phyloP scores from a whole-genome alignment of 116 monocot species.

The Papilionanthe hybrid region DNA sequence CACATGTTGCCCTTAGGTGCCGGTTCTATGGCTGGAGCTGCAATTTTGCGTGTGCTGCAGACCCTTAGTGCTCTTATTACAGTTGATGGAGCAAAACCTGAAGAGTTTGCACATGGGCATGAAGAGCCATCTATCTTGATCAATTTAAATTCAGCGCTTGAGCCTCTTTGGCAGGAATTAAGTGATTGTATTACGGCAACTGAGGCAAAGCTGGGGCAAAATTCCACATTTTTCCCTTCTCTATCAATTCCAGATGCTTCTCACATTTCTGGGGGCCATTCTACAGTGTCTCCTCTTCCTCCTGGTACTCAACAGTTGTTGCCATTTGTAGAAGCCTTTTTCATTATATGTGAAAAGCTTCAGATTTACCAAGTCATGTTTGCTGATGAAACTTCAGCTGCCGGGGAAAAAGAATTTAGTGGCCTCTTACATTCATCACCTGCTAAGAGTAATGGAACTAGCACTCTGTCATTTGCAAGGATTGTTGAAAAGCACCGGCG shows the following conservation, averaged over 20 bases:
- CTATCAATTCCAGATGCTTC: constrained; percentile 17
- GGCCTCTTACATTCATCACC: constrained; percentile 32
- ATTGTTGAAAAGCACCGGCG: constrained; percentile 60
- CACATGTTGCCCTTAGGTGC: constrained; percentile 45
- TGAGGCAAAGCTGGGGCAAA: constrained; percentile 52
- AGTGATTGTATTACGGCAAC: constrained; percentile 58
- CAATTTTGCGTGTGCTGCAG: constrained; percentile 51
- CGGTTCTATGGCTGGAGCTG: constrained; percentile 50
- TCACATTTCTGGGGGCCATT: constrained; percentile 17
- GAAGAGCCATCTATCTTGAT: constrained; percentile 32
- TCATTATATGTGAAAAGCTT: constrained; percentile 50
- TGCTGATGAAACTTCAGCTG: constrained; percentile 36
- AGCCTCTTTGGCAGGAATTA: constrained; percentile 55
- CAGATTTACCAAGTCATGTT: constrained; percentile 29
- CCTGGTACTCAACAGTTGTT: constrained; percentile 52
- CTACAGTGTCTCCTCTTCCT: constrained; percentile 38
- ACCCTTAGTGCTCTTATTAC: constrained; percentile 37
- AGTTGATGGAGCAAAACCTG: constrained; percentile 21
- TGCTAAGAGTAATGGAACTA: constrained; percentile 17
- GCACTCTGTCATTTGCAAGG: constrained; percentile 37
- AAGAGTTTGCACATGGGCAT: constrained; percentile 19
- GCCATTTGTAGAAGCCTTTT: constrained; percentile 65
- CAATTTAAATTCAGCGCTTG: constrained; percentile 49
- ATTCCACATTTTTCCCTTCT: constrained; percentile 24
- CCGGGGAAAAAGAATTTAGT: constrained; percentile 48